Conservation (phyloP, 2,329 filamentous ascomycete species). For the Colletotrichum nymphaeae region DNA sequence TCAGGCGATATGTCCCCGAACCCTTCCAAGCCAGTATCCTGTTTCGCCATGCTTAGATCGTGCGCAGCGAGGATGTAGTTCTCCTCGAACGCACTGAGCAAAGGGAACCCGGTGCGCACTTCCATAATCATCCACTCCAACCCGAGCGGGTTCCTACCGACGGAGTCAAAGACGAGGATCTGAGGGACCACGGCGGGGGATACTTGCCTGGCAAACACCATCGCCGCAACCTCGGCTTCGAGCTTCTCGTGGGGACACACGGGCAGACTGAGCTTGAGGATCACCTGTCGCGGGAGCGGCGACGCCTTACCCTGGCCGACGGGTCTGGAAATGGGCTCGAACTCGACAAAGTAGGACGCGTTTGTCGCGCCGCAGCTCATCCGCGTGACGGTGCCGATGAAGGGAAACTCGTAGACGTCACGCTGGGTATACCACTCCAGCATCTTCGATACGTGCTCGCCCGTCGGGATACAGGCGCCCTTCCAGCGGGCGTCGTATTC, state of each 20-base stretch:
- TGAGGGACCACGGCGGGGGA: not conserved
- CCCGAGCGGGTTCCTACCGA: conserved; percentile 25
- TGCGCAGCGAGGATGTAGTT: conserved; percentile 1
- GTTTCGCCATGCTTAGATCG: not conserved
- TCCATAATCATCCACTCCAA: conserved; percentile 37
- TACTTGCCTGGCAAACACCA: conserved; percentile 13
- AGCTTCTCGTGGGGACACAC: conserved; percentile 25
- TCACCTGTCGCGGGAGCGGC: not conserved
- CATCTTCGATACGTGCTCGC: not conserved
- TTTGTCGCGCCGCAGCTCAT: not conserved
- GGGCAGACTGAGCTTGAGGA: conserved; percentile 30
- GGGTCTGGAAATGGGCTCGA: not conserved
- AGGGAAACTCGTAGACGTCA: not conserved
- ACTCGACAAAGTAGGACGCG: conserved; percentile 9
- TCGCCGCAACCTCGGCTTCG: conserved; percentile 36
- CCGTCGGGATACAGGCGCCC: not conserved
- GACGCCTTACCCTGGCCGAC: not conserved
- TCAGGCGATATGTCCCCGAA: not conserved
- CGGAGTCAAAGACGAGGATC: conserved; percentile 31
- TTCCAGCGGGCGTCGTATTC: conserved; percentile 11
- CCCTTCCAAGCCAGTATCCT: conserved; percentile 9
- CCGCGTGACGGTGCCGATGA: not conserved
- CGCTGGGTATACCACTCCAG: conserved; percentile 2
- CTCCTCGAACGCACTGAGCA: not conserved
- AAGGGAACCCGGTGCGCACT: conserved; percentile 2